Evolutionary conservation across 768 basidiomycete genomes (phyloP).

Genomic region (Russula abietina): DNA sequence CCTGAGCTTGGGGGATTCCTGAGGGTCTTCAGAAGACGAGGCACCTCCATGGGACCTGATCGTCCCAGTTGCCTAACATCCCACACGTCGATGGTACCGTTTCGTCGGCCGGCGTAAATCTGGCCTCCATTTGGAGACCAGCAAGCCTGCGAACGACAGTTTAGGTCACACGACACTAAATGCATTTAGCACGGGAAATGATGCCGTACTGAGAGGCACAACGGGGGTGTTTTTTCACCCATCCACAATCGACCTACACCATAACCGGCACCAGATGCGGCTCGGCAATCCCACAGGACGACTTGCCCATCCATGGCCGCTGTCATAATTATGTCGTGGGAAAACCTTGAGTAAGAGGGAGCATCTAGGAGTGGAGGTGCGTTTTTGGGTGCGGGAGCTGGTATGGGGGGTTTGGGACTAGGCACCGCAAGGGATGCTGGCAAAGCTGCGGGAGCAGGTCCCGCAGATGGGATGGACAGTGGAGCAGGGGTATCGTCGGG

Average conservation of each 20-base stretch:
- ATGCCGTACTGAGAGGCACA: constrained; percentile 84
- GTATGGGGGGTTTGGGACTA: constrained; percentile 58
- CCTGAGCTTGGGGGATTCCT: constrained; percentile 86
- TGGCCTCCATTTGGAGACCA: constrained; percentile 89
- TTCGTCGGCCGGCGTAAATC: constrained; percentile 85
- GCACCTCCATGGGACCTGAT: constrained; percentile 55
- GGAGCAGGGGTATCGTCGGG: constrained; percentile 26
- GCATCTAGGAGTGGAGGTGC: constrained; percentile 70
- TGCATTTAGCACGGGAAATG: background rate
- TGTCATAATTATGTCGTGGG: constrained; percentile 80
- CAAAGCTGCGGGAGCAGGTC: constrained; percentile 17
- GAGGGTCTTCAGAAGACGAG: constrained; percentile 73
- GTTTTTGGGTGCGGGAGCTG: constrained; percentile 48
- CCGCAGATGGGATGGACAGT: constrained; percentile 20
- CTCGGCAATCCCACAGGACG: constrained; percentile 84
- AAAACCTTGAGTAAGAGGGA: constrained; percentile 55
- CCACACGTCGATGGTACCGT: constrained; percentile 89
- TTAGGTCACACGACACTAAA: constrained; percentile 16
- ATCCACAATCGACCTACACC: constrained; percentile 84
- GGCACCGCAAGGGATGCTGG: constrained; percentile 21
- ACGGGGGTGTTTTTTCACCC: constrained; percentile 89
- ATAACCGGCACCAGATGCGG: constrained; percentile 45
- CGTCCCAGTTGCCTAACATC: constrained; percentile 80
- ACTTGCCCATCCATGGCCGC: constrained; percentile 90
- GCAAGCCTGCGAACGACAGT: constrained; percentile 62